phyloP scores from a whole-genome alignment of 176 grass and related monocot species.

The Dendrocalamus sinicus region DNA sequence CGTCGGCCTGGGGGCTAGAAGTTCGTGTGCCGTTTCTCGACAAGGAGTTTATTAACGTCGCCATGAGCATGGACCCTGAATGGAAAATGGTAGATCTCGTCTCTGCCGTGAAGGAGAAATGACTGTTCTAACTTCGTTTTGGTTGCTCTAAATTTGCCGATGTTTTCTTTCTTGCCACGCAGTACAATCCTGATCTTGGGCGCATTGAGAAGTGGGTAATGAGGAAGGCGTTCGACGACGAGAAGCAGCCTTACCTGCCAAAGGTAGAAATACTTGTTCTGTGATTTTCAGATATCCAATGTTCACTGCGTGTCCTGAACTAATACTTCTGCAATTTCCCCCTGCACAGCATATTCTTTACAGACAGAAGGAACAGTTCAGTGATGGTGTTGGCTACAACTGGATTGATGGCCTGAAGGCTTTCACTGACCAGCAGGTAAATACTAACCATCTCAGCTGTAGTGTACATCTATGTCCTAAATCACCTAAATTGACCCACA shows the following conservation, averaged over 20 bases:
- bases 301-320: not conserved
- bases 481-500: not conserved
- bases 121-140: no score
- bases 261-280: conserved; percentile 49
- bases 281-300: not conserved
- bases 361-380: conserved; percentile 99
- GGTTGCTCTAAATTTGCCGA: not conserved
- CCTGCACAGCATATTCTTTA: conserved; percentile 87
- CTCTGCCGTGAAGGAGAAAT: not conserved
- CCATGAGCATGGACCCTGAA: conserved; percentile 94
- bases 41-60: conserved; percentile 88
- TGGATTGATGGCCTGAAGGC: conserved; percentile 98
- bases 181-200: conserved; percentile 68
- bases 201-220: conserved; percentile 95
- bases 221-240: conserved; percentile 94
- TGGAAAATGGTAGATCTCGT: conserved; percentile 74
- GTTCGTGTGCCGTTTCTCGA: conserved; percentile 97
- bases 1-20: conserved; percentile 93
- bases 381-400: conserved; percentile 90
- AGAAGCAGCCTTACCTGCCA: conserved; percentile 85
- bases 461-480: not conserved
- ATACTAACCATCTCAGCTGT: not conserved
- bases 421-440: conserved; percentile 79
- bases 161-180: conserved; percentile 21
- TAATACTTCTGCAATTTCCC: not conserved